These are phyloP conservation scores for Ziziphus jujuba DNA, from an alignment of 306 rosid genomes.

Conservation along the genomic window DNA sequence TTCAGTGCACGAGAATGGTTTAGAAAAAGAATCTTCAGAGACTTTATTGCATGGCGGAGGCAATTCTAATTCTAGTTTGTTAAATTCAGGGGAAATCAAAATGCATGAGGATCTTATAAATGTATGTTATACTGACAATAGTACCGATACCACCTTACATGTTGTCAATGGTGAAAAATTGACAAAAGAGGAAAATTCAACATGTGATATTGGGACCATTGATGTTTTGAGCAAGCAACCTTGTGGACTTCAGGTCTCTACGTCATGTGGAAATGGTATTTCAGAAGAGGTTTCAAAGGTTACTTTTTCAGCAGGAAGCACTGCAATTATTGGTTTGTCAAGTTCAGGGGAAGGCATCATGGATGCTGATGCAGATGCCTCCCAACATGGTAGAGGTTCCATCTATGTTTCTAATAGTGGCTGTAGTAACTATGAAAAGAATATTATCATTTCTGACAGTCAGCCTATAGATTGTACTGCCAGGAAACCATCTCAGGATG, in stretches of 20 bases:
- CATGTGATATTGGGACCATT: conserved; percentile 31
- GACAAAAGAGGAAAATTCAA: conserved; percentile 32
- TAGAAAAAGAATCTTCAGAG: conserved; percentile 36
- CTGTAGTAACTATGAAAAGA: conserved; percentile 31
- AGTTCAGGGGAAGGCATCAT: conserved; percentile 36
- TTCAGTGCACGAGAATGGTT: conserved; percentile 30
- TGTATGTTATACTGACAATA: conserved; percentile 28
- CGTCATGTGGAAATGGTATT: conserved; percentile 25
- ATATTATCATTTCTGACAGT: conserved; percentile 31
- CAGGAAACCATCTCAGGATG: too few species aligned
- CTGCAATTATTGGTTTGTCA: conserved; percentile 29
- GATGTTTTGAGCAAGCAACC: conserved; percentile 30
- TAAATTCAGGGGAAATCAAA: conserved; percentile 32
- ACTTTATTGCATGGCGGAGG: conserved; percentile 31
- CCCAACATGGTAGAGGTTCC: conserved; percentile 31
- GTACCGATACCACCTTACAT: conserved; percentile 26
- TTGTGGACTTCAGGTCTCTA: conserved; percentile 28
- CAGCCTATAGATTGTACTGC: too few species aligned
- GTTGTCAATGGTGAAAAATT: conserved; percentile 24
- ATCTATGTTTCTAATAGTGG: conserved; percentile 34
- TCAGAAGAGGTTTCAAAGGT: conserved; percentile 36
- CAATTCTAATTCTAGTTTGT: conserved; percentile 29
- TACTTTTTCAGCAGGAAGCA: conserved; percentile 28
- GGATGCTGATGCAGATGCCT: conserved; percentile 33
- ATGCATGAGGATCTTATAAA: conserved; percentile 29